These are phyloP conservation scores for Oryza glaberrima DNA, from an alignment of 176 grass and related monocot species.

Conservation along the genomic window DNA sequence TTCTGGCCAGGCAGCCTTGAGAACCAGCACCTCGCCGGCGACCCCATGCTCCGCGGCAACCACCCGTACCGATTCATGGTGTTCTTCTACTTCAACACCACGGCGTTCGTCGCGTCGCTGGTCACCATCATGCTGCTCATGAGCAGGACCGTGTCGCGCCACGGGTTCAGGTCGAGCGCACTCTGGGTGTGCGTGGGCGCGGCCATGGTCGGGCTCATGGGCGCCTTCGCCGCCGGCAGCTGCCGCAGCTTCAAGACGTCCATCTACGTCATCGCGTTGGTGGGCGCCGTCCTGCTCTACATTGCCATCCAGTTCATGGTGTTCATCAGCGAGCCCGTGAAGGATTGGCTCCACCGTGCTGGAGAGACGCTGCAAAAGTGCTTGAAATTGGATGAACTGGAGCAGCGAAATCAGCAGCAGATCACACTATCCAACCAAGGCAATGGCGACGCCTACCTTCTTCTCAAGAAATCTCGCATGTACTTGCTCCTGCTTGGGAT, in stretches of 20 bases:
- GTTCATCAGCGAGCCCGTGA: conserved; percentile 31
- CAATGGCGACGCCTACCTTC: background rate
- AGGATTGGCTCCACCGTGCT: background rate
- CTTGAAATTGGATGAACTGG: background rate
- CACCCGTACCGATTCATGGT: conserved; percentile 37
- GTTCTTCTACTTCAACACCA: conserved; percentile 64
- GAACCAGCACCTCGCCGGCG: conserved; percentile 30
- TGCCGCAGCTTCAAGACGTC: conserved; percentile 50
- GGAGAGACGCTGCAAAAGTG: background rate
- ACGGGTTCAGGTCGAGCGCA: conserved; percentile 36
- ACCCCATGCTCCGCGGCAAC: conserved; percentile 22
- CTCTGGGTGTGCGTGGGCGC: conserved; percentile 47
- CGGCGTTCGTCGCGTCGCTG: conserved; percentile 50
- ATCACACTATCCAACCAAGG: background rate
- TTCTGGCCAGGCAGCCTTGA: conserved; percentile 28
- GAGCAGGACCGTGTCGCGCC: conserved; percentile 45
- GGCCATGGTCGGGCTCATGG: conserved; percentile 39
- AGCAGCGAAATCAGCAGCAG: background rate
- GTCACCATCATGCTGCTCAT: conserved; percentile 53
- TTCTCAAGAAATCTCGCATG: conserved; percentile 42
- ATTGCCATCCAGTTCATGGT: conserved; percentile 33
- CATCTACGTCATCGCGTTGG: conserved; percentile 39
- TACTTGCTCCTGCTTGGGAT: conserved; percentile 44
- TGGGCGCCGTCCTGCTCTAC: conserved; percentile 38
- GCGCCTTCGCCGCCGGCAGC: conserved; percentile 42